Percentiles rank a stretch among this genome's conserved stretches.
Conservation (phyloP, 352 stramenopile genomes). For the Globisporangium recalcitrans region DNA sequence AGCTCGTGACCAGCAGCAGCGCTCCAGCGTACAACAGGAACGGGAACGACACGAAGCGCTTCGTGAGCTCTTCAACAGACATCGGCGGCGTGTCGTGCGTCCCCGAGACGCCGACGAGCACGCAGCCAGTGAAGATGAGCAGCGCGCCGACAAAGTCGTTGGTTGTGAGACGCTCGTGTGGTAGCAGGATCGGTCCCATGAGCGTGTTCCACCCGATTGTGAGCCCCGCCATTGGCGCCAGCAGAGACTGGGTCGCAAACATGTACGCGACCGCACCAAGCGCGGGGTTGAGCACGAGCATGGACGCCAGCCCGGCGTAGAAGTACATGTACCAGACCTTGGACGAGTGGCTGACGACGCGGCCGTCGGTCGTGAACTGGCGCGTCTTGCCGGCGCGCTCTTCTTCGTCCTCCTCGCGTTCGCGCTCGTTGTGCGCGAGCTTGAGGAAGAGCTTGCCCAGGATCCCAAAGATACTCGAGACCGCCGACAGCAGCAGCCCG, state of each 20-base stretch:
- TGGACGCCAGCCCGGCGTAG: constrained; percentile 59
- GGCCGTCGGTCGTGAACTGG: constrained; percentile 18
- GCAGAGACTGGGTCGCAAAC: constrained; percentile 74
- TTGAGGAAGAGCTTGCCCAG: constrained; percentile 80
- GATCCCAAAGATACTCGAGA: constrained; percentile 78
- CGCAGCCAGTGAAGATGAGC: constrained; percentile 73
- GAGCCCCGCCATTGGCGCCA: constrained; percentile 78
- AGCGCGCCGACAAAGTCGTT: constrained; percentile 73
- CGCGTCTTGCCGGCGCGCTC: constrained; percentile 25
- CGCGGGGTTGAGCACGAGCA: constrained; percentile 72
- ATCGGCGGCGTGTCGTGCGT: constrained; percentile 58
- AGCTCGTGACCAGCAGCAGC: constrained; percentile 34
- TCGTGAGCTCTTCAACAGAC: constrained; percentile 47
- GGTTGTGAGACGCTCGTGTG: constrained; percentile 60
- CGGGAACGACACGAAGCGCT: constrained; percentile 49
- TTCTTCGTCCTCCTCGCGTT: constrained; percentile 46
- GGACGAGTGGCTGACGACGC: constrained; percentile 7
- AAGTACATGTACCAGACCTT: constrained; percentile 62
- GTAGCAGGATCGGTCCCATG: constrained; percentile 62
- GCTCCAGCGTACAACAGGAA: constrained; percentile 58
- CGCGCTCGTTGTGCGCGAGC: constrained; percentile 67
- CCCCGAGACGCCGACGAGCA: constrained; percentile 66
- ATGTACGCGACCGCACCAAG: constrained; percentile 62
- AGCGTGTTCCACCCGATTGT: constrained; percentile 84
- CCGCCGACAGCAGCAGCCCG: constrained; percentile 63